Evolutionary conservation across 2,329 filamentous ascomycete species (phyloP), one percentile per base, ranked within the genome.

Genomic region (Cladosporium sp.): DNA sequence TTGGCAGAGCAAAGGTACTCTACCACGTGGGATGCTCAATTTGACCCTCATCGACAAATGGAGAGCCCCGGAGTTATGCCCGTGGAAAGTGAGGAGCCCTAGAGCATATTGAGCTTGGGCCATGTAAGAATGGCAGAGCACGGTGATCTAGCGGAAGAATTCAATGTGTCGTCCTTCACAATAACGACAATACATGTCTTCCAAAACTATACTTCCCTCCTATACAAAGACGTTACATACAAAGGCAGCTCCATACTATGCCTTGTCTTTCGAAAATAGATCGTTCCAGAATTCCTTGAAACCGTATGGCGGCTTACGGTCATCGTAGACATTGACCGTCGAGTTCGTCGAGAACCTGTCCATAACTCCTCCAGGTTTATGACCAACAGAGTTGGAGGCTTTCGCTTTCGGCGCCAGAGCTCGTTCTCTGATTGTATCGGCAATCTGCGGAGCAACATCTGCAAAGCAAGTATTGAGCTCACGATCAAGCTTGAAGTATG

Each of bases 231-330:
- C 9, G 22, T 4, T 27, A 27, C 22, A 27, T 27, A 9, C 22
- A 27, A 5, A 27, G 22, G 22, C 9, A 27, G 22, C 9, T 9
- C 22, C 22, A 27, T 27, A 27, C 11, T 22, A 38, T 15, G 33
- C 18, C 27, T 48, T 40, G 9, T 48, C 19, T n/a, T 48, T 48
- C 13, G 39, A 7, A 13, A 80, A 95, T 9, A 95, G 64, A 69
- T 97, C 92, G 60, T 80, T 80, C 90, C 89, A 96, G 71, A 95
- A 87, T 67, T 97, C 83, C 64, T 79, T 86, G 55, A 96, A 82
- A 6, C 93, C 92, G 70, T 96, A 97, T 49, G 86, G 81, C 48
- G 84, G 82, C 50, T 78, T 78, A 53, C 79, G 78, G 52, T 86
- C 86, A 61, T 96, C 91, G 60, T 88, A 80, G 7, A 95, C 79